These are phyloP conservation scores for Malus asiatica DNA, from an alignment of 306 rosid species.

Conservation along the genomic window DNA sequence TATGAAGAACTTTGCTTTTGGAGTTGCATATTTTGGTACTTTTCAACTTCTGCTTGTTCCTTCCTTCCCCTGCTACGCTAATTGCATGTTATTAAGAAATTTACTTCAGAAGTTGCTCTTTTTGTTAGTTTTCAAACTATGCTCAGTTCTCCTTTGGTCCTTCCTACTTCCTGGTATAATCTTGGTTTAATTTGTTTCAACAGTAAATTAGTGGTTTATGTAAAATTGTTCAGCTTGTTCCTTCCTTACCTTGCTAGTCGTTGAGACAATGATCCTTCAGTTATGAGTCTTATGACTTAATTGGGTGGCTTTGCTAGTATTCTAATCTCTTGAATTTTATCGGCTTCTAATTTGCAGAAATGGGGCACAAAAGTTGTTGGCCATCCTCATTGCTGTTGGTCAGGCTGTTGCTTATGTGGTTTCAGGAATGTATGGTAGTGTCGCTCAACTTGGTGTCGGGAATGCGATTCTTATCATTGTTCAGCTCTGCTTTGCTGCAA, in stretches of 20 bases:
- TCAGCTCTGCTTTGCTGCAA: constrained; percentile 90
- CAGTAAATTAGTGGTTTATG: neutral
- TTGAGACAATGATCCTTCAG: neutral
- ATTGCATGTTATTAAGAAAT: no score
- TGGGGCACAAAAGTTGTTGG: constrained; percentile 88
- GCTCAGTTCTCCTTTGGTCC: no score
- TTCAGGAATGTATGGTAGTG: constrained; percentile 94
- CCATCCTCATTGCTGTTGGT: constrained; percentile 84
- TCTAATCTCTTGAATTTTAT: neutral
- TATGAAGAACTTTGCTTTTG: neutral
- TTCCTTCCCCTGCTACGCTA: no score
- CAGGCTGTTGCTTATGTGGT: constrained; percentile 97
- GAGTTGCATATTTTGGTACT: neutral
- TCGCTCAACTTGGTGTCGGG: constrained; percentile 94
- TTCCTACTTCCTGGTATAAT: neutral
- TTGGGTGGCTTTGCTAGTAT: neutral
- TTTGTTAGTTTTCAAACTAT: no score
- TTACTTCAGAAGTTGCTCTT: no score
- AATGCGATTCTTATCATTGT: constrained; percentile 82
- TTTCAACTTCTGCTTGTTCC: no score
- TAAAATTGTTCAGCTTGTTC: neutral
- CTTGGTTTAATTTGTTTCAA: neutral
- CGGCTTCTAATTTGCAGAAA: constrained; percentile 32
- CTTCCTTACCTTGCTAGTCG: neutral
- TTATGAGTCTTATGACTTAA: neutral